A percentile compares a stretch with the other conserved stretches of the same genome.
These are phyloP conservation scores for Fusarium sp. DNA, from an alignment of 2,329 filamentous ascomycete genomes.

Conservation along the genomic window DNA sequence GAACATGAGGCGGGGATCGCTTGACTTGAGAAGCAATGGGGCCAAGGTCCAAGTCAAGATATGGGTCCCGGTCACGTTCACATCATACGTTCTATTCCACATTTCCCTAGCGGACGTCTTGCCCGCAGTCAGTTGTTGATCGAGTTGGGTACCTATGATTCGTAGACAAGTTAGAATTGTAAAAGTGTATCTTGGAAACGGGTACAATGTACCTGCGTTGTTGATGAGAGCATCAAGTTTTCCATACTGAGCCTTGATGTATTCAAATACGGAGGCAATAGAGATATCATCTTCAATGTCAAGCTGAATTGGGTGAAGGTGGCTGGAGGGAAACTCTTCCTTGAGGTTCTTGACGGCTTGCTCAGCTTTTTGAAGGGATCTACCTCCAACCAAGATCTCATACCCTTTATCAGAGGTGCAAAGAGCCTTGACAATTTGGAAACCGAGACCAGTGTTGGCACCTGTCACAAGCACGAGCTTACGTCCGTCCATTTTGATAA, in stretches of 20 bases:
- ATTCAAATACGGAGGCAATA: background rate
- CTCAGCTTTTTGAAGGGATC: background rate
- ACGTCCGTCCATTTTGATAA: background rate
- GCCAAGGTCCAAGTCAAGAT: background rate
- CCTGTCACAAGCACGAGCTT: background rate
- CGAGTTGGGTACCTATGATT: background rate
- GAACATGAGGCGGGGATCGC: background rate
- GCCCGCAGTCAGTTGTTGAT: background rate
- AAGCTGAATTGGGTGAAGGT: background rate
- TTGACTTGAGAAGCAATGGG: background rate
- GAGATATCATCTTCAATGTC: background rate
- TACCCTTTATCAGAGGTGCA: background rate
- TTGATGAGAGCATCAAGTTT: background rate
- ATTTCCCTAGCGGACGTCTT: background rate
- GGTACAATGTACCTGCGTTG: background rate
- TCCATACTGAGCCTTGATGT: background rate
- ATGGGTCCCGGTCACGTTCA: background rate
- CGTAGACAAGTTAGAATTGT: background rate
- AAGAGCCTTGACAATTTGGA: background rate
- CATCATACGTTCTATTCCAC: background rate
- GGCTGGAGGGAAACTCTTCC: background rate
- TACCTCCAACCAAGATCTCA: background rate
- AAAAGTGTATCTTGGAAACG: fast-evolving
- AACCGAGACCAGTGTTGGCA: background rate
- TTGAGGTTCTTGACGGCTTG: background rate